Evolutionary conservation across 768 basidiomycete species (phyloP).

Genomic region (Roridomyces roridus): DNA sequence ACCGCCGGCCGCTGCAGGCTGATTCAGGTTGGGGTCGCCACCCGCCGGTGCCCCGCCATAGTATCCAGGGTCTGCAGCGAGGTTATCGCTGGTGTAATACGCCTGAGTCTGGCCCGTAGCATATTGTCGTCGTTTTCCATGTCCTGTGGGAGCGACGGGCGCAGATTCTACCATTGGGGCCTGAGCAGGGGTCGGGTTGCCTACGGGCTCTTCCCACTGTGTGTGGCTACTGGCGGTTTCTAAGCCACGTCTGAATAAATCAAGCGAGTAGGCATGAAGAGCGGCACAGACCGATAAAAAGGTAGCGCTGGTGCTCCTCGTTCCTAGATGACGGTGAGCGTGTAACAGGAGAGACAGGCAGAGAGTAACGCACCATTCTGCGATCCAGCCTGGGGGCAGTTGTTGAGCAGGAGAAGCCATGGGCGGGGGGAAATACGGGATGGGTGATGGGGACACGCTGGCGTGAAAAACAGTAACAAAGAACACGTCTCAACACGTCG

Average conservation of each 20-base stretch:
- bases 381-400: slow-evolving; percentile 90
- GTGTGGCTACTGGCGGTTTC: slow-evolving; percentile 84
- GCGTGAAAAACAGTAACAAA: slow-evolving; percentile 20
- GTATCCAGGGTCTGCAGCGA: slow-evolving; percentile 51
- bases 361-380: slow-evolving; percentile 72
- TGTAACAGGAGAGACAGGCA: neutral
- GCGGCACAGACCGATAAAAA: slow-evolving; percentile 82
- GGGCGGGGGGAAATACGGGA: slow-evolving; percentile 24
- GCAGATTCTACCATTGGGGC: slow-evolving; percentile 41
- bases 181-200: slow-evolving; percentile 25
- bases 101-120: slow-evolving; percentile 93
- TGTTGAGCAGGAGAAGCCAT: slow-evolving; percentile 67
- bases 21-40: slow-evolving; percentile 37
- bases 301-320: slow-evolving; percentile 75
- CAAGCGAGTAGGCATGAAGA: neutral
- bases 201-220: slow-evolving; percentile 86
- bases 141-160: slow-evolving; percentile 52
- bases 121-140: slow-evolving; percentile 85
- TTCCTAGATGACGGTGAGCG: slow-evolving; percentile 61
- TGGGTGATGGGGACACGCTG: slow-evolving; percentile 24
- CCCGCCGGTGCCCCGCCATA: slow-evolving; percentile 32
- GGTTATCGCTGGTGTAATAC: slow-evolving; percentile 63
- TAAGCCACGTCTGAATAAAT: slow-evolving; percentile 41
- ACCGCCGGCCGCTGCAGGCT: slow-evolving; percentile 40
- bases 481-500: too few species aligned